Base-by-base conservation (phyloP, 1,139 yeast species). In the Kodamaea alishanica region DNA sequence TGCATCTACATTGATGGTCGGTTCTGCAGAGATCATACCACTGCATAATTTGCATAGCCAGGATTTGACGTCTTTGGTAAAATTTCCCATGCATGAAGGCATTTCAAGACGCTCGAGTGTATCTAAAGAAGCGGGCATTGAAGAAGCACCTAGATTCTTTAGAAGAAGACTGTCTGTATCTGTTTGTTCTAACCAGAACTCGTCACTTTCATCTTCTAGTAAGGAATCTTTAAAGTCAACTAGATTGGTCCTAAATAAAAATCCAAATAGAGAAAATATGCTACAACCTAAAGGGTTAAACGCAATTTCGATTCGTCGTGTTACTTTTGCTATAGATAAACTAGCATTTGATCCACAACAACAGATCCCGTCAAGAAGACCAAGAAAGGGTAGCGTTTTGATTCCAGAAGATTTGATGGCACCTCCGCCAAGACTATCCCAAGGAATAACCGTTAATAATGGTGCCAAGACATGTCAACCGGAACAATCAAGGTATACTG, bases 331-430 rank as follows among this genome's bases (percentile, higher is more conserved):
- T 1, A 67, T 84, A 9, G 83, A 84, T 45, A 75, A 80, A 43
- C 71, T 88, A 37, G 64, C 71, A 1, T 72, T 69, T 45, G 97
- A 90, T 58, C 97, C 97, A 1, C 97, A 96, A 29, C 97, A 90
- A 55, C 97, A 89, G 58, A 85, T 90, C 44, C 97, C 97, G 1
- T 84, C 95, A 1, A 68, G 96, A 49, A 75, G 82, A 44, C 97
- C 97, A 2, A 75, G 77, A 47, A 75, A 75, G 48, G 97, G 97
- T 3, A 82, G 86, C 53, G 90, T 89, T 6, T 57, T 84, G 28
- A 78, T 88, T 8, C 88, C 90, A 0, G 87, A 82, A 35, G 92
- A 84, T 52, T 51, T 81, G 27, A 58, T 70, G 28, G 82, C 83
- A 0, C 79, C 79, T 1, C 80, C 85, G 1, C 78, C 85, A 22